phyloP scores from a whole-genome alignment of 192 early-diverging fungal species.

The Umbelopsis sp. region DNA sequence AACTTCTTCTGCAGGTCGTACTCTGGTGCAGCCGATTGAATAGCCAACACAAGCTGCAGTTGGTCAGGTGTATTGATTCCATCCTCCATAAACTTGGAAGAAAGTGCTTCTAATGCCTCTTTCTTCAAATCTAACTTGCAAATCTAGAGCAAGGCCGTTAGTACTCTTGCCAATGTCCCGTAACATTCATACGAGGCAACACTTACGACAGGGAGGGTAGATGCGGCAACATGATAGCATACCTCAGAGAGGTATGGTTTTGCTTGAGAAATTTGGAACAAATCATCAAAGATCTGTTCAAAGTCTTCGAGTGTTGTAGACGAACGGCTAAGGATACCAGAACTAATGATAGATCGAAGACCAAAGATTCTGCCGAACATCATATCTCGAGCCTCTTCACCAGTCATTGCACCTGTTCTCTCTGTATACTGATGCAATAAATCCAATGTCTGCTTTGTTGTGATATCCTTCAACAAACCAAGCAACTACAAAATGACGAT shows the following conservation, averaged over 20 bases:
- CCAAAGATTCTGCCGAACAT: constrained; percentile 94
- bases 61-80: constrained; percentile 57
- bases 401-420: constrained; percentile 65
- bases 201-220: constrained; percentile 52
- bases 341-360: constrained; percentile 75
- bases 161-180: not conserved
- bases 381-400: constrained; percentile 88
- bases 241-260: constrained; percentile 85
- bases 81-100: constrained; percentile 37
- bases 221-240: constrained; percentile 72
- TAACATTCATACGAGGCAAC: no score
- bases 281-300: constrained; percentile 63
- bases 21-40: constrained; percentile 40
- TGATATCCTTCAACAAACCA: constrained; percentile 40
- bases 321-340: constrained; percentile 69
- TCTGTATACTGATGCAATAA: constrained; percentile 70
- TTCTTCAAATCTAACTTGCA: constrained; percentile 23
- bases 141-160: not conserved
- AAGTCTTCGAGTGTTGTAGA: constrained; percentile 72
- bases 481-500: constrained; percentile 28
- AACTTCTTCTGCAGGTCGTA: constrained; percentile 29
- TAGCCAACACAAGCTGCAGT: constrained; percentile 49
- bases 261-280: constrained; percentile 66
- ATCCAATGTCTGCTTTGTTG: constrained; percentile 66
- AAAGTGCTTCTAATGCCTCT: constrained; percentile 42